Evolutionary conservation across 495 filamentous ascomycete genomes (phyloP).

Genomic region (Sphaerosporella brunnea): DNA sequence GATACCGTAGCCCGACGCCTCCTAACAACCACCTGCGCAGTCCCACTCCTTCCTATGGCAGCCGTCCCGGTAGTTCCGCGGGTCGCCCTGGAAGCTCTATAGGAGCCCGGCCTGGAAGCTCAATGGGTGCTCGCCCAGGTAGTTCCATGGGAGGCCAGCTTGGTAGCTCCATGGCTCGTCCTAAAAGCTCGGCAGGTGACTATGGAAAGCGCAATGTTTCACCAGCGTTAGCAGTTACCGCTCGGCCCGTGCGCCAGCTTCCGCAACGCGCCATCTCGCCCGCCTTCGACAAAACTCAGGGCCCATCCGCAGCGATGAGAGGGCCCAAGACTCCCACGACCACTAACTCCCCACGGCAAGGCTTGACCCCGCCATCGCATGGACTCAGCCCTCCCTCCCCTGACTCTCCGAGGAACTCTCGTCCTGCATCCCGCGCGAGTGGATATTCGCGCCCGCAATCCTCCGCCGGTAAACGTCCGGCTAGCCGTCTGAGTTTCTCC

Average conservation of each 20-base stretch:
- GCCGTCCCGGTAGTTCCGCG: neutral
- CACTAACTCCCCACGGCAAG: constrained; percentile 2
- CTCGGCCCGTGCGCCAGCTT: neutral
- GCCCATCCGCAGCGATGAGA: constrained; percentile 16
- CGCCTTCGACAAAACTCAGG: neutral
- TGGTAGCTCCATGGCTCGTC: too few species aligned
- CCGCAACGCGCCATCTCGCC: neutral
- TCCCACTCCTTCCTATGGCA: constrained; percentile 11
- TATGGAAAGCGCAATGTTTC: neutral
- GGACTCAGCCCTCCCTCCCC: constrained; percentile 17
- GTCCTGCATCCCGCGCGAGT: constrained; percentile 17
- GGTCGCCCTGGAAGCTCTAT: neutral
- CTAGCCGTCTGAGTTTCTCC: constrained; percentile 18
- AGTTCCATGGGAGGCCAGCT: too few species aligned
- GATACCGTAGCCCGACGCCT: constrained; percentile 16
- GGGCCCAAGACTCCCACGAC: constrained; percentile 14
- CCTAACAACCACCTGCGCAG: constrained; percentile 9
- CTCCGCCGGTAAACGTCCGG: constrained; percentile 14
- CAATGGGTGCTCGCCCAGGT: neutral
- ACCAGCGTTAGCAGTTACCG: neutral
- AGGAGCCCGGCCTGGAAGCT: neutral
- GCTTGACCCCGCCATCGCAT: constrained; percentile 9
- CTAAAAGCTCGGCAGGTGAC: too few species aligned
- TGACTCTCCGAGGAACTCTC: constrained; percentile 26
- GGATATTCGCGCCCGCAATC: constrained; percentile 15